These are phyloP conservation scores for Helianthus tuberosus DNA, from an alignment of 129 eudicot species.

Conservation along the genomic window DNA sequence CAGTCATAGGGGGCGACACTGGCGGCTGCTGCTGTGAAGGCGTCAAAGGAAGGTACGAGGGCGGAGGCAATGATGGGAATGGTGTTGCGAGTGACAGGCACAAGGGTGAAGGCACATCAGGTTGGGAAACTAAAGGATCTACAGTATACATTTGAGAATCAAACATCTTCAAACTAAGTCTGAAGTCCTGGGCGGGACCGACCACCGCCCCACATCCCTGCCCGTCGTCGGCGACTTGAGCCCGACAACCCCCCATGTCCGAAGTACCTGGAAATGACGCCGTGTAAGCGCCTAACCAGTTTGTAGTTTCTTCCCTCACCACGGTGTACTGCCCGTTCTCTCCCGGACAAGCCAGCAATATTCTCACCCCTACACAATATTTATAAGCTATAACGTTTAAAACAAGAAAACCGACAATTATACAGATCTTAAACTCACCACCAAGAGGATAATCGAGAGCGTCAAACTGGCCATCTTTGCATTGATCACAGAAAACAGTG, in stretches of 20 bases:
- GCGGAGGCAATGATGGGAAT: constrained; percentile 18
- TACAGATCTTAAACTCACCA: constrained; percentile 41
- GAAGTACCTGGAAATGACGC: constrained; percentile 57
- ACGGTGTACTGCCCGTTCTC: constrained; percentile 48
- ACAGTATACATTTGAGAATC: constrained; percentile 59
- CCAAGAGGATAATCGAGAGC: constrained; percentile 75
- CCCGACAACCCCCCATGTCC: constrained; percentile 52
- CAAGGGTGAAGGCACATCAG: constrained; percentile 56
- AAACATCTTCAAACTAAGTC: constrained; percentile 58
- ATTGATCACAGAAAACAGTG: constrained; percentile 87
- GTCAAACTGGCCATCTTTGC: constrained; percentile 77
- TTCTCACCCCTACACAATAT: constrained; percentile 55
- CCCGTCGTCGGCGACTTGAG: constrained; percentile 48
- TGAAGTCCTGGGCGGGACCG: constrained; percentile 59
- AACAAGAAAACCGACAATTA: neutral
- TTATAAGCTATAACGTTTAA: neutral
- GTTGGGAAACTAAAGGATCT: constrained; percentile 79
- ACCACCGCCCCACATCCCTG: constrained; percentile 67
- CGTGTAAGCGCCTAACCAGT: constrained; percentile 59
- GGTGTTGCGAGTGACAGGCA: constrained; percentile 46
- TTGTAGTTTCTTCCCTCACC: constrained; percentile 61
- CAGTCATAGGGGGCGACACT: neutral
- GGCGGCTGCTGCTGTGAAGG: constrained; percentile 2
- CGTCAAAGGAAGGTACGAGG: neutral
- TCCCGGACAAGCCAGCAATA: constrained; percentile 70